Conservation (phyloP, 2,329 filamentous ascomycete species). For the Fusarium multiceps region DNA sequence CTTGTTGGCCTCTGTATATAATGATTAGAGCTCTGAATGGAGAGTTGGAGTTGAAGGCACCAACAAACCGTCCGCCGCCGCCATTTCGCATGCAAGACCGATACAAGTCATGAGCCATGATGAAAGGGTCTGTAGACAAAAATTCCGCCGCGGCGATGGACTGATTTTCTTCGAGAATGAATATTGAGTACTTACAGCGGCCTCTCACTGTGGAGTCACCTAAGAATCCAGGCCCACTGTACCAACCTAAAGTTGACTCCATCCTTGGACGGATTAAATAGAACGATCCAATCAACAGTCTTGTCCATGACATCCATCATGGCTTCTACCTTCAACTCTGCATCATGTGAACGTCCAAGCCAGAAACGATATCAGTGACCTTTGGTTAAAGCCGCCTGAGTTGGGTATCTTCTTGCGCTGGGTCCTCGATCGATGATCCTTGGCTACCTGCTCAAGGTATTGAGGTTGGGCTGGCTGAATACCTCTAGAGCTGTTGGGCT, state of each 20-base stretch:
- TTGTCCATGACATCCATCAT: conserved; percentile 13
- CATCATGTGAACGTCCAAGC: conserved; percentile 26
- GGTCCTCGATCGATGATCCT: conserved; percentile 29
- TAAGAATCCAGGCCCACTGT: conserved; percentile 5
- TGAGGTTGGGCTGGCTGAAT: conserved; percentile 8
- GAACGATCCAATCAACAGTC: conserved; percentile 11
- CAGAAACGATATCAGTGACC: conserved; percentile 4
- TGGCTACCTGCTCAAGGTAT: background rate
- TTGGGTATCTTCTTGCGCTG: conserved; percentile 2
- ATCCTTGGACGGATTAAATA: conserved; percentile 2
- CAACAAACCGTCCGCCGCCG: background rate
- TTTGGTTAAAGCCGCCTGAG: background rate
- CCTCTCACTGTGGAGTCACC: conserved; percentile 1
- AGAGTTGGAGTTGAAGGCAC: background rate
- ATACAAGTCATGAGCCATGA: background rate
- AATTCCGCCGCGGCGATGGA: background rate
- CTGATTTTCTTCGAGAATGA: conserved; percentile 15
- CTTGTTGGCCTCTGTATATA: background rate
- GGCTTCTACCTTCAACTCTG: background rate
- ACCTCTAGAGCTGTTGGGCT: background rate
- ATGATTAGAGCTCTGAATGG: background rate
- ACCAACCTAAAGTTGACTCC: conserved; percentile 12
- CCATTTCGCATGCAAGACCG: background rate
- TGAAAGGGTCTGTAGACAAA: background rate
- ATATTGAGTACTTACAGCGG: background rate